Evolutionary conservation across 805 yeast species (phyloP), one percentile per base, ranked within the genome.

Genomic region (Saitoella complicata): DNA sequence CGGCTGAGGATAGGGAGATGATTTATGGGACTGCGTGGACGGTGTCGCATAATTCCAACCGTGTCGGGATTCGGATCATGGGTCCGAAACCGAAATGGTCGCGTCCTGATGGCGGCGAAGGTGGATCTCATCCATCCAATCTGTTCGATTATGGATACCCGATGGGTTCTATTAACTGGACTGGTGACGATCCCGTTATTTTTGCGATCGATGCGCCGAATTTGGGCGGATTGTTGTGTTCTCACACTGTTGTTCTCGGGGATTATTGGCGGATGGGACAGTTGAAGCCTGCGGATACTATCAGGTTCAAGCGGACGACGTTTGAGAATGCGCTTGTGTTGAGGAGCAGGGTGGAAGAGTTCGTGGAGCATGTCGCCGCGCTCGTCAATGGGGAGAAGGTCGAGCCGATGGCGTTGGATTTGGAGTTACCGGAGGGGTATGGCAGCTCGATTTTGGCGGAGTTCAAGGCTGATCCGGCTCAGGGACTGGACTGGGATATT

Each of bases 231-330:
- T 91, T 88, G 58, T 96, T 88, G 33, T 88, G 97, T 64, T 81
- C 86, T 58, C 96, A 94, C 6, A 96, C 91, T 48, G 94, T 91
- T 51, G 82, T 85, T 9, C 93, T 86, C 57, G 84, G 93, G 37
- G 98, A 91, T 66, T 76, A 91, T 80, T 88, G 97, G 97, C 91
- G 91, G 67, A 82, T 91, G 58, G 98, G 98, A 40, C 97, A 88
- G 66, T 87, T 84, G 38, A 87, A 83, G 62, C 96, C 97, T 4
- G 97, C 97, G 57, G 97, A 91, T 57, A 55, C 62, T 41, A 76
- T 88, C 48, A 73, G 73, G 52, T 88, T 91, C 68, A 75, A 76
- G 46, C 95, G 96, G 35, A 70, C 91, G 39, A 55, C 75, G 10
- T 80, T 73, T 53, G 76, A 73, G 32, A 64, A 71, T 46, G 95